A percentile compares a stretch with the other conserved stretches of the same genome.
phyloP scores from a whole-genome alignment of 2,329 filamentous ascomycete genomes.

The Cytospora mali region DNA sequence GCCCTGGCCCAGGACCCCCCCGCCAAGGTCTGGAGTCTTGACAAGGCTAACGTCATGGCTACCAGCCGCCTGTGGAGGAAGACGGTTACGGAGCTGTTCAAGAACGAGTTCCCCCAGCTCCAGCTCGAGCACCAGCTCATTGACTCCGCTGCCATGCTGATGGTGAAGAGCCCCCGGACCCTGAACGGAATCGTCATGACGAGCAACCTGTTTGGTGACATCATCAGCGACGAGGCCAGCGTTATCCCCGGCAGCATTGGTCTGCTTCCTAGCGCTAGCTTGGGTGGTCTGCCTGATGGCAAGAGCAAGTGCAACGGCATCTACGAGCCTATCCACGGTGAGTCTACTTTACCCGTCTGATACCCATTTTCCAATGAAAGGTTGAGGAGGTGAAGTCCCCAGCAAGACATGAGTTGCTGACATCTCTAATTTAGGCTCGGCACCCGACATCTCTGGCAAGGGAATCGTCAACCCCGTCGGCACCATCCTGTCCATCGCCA shows the following conservation, averaged over 20 bases:
- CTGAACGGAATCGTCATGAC: conserved; percentile 92
- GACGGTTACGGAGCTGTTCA: conserved; percentile 82
- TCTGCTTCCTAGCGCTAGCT: conserved; percentile 81
- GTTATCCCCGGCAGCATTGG: conserved; percentile 92
- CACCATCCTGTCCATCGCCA: conserved; percentile 87
- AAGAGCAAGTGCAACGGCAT: conserved; percentile 88
- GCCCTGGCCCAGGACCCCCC: conserved; percentile 77
- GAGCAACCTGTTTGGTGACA: conserved; percentile 94
- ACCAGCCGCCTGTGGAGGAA: conserved; percentile 89
- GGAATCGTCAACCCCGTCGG: conserved; percentile 92
- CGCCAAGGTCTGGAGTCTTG: conserved; percentile 79
- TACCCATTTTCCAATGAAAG: not conserved
- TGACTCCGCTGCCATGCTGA: conserved; percentile 94
- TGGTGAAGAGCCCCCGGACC: conserved; percentile 88
- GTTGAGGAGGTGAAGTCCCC: not conserved
- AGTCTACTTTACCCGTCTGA: conserved; percentile 31
- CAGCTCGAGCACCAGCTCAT: conserved; percentile 88
- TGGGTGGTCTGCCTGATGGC: conserved; percentile 84
- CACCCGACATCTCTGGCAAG: conserved; percentile 90
- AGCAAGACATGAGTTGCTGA: not conserved
- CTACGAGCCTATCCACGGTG: conserved; percentile 97
- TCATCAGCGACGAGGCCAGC: conserved; percentile 92
- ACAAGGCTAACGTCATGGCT: conserved; percentile 96
- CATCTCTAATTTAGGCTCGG: conserved; percentile 62
- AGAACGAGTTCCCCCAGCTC: conserved; percentile 84